Conservation (phyloP, 805 yeast species). For the Starmerella vaccinii region DNA sequence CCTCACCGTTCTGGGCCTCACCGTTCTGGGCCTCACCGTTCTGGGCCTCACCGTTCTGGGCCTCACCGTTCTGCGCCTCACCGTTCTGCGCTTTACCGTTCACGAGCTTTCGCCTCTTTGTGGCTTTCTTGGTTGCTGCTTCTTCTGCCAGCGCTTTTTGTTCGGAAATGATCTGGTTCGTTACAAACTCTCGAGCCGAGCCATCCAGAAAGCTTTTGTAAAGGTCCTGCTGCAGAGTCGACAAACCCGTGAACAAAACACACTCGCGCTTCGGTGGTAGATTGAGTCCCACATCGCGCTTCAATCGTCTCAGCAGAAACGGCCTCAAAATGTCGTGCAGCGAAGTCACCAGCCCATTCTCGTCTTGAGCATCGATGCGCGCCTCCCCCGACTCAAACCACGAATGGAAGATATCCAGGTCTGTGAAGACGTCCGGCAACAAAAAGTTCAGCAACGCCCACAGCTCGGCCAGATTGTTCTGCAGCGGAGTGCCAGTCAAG, state of each 20-base stretch:
- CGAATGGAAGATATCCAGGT: constrained; percentile 75
- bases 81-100: background rate
- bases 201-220: constrained; percentile 42
- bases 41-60: background rate
- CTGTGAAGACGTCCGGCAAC: constrained; percentile 86
- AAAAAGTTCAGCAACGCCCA: constrained; percentile 90
- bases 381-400: constrained; percentile 71
- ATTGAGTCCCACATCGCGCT: constrained; percentile 53
- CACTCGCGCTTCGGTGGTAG: constrained; percentile 89
- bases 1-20: background rate
- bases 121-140: background rate
- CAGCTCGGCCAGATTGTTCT: constrained; percentile 77
- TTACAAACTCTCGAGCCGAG: constrained; percentile 31
- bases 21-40: too few relatives aligned
- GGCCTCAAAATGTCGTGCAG: constrained; percentile 85
- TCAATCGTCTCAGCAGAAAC: constrained; percentile 71
- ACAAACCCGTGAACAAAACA: constrained; percentile 60
- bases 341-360: constrained; percentile 56
- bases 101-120: background rate
- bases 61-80: background rate
- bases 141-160: background rate
- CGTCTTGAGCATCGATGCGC: constrained; percentile 46
- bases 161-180: constrained; percentile 23
- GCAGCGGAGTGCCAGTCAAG: constrained; percentile 93
- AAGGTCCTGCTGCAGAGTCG: constrained; percentile 52